Evolutionary conservation across 2,329 filamentous ascomycete genomes (phyloP).

Genomic region (Thelonectria discophora): DNA sequence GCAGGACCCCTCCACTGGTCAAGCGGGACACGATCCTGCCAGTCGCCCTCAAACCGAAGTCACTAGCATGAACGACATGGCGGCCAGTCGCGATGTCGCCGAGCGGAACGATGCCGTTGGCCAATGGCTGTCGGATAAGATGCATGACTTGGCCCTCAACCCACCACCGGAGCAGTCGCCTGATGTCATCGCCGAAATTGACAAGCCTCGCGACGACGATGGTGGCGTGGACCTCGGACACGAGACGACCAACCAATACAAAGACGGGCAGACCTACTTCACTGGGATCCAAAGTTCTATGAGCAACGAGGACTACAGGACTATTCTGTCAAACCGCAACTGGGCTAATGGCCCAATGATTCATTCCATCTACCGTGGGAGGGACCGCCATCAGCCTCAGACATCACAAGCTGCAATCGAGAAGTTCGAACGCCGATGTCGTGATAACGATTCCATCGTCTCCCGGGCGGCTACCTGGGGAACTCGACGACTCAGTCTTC

Average conservation of each 20-base stretch:
- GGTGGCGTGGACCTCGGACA: conserved; percentile 56
- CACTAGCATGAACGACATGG: conserved; percentile 60
- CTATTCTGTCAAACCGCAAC: conserved; percentile 58
- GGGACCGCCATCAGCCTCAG: conserved; percentile 55
- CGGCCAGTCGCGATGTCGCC: conserved; percentile 50
- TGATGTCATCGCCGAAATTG: conserved; percentile 35
- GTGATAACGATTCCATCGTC: conserved; percentile 66
- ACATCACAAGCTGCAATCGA: conserved; percentile 64
- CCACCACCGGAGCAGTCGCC: conserved; percentile 37
- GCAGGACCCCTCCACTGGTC: conserved; percentile 50
- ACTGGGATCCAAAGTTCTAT: conserved; percentile 53
- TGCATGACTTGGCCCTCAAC: conserved; percentile 40
- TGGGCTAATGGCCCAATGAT: conserved; percentile 61
- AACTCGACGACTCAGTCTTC: conserved; percentile 71
- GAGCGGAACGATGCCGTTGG: conserved; percentile 61
- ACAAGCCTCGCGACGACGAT: conserved; percentile 42
- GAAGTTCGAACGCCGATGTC: conserved; percentile 60
- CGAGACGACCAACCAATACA: conserved; percentile 59
- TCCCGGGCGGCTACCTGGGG: conserved; percentile 75
- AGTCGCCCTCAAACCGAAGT: conserved; percentile 55
- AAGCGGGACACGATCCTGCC: conserved; percentile 58
- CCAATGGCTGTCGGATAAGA: conserved; percentile 57
- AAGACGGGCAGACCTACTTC: conserved; percentile 61
- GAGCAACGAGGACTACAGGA: conserved; percentile 57
- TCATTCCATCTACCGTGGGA: conserved; percentile 55